Percentiles rank a stretch among this genome's conserved stretches.
These are phyloP conservation scores for Lizonia empirigonia DNA, from an alignment of 2,329 filamentous ascomycete genomes.

Conservation along the genomic window DNA sequence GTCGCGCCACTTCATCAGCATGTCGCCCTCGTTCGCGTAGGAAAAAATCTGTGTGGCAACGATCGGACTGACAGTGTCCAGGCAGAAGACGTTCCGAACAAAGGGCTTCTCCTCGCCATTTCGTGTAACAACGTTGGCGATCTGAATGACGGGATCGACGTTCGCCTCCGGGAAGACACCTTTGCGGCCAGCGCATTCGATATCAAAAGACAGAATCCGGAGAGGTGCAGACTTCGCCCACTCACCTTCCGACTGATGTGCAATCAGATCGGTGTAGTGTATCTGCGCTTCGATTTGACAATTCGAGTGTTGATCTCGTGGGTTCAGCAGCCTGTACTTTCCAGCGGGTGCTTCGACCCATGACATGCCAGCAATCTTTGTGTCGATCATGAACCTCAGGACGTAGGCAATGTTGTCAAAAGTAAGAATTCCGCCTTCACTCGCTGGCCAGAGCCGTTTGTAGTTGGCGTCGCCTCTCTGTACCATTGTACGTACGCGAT, in stretches of 20 bases:
- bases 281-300: conserved; percentile 95
- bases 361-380: conserved; percentile 92
- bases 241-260: conserved; percentile 87
- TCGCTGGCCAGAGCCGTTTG: conserved; percentile 78
- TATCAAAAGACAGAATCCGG: conserved; percentile 93
- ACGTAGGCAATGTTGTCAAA: conserved; percentile 97
- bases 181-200: conserved; percentile 96
- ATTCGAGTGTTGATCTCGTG: conserved; percentile 77
- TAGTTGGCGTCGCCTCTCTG: conserved; percentile 82
- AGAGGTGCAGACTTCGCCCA: conserved; percentile 98
- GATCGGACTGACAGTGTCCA: conserved; percentile 90
- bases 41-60: conserved; percentile 93
- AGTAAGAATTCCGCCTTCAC: conserved; percentile 75
- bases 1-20: conserved; percentile 91
- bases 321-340: conserved; percentile 72
- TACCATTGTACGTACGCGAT: conserved; percentile 74
- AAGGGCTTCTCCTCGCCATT: conserved; percentile 97
- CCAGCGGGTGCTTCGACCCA: conserved; percentile 87
- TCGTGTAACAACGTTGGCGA: conserved; percentile 91
- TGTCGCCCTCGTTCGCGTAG: conserved; percentile 79
- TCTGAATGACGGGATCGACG: conserved; percentile 94
- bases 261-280: conserved; percentile 80
- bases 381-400: conserved; percentile 97
- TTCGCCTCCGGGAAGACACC: conserved; percentile 95
- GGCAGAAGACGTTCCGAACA: conserved; percentile 92